Evolutionary conservation across 768 basidiomycete species (phyloP).

Genomic region (Trametes coccinea): DNA sequence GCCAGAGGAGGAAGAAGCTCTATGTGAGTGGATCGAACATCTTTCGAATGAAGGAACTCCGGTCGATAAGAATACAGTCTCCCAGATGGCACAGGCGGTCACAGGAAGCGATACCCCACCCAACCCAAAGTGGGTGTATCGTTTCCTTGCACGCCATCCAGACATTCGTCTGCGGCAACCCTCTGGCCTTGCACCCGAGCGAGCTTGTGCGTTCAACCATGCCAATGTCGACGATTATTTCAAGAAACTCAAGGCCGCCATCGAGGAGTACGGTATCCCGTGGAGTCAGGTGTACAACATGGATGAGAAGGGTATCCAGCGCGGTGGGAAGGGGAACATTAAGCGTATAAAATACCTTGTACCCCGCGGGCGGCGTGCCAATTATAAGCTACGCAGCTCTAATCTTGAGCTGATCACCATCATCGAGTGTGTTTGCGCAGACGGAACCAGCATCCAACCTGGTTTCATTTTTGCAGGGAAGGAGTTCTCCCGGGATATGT

Average conservation of each 20-base stretch:
- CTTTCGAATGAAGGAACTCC: conserved; percentile 17
- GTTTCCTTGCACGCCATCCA: conserved; percentile 27
- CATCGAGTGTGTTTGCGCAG: conserved; percentile 46
- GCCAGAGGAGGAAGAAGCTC: conserved; percentile 18
- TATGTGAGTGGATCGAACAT: conserved; percentile 24
- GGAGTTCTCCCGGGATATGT: conserved; percentile 28
- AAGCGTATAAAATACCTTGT: conserved; percentile 20
- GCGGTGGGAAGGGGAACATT: conserved; percentile 11
- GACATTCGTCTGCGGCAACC: conserved; percentile 28
- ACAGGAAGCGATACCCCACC: conserved; percentile 2
- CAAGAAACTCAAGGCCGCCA: conserved; percentile 3
- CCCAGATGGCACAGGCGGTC: conserved; percentile 9
- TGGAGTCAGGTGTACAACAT: conserved; percentile 27
- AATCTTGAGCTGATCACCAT: conserved; percentile 48
- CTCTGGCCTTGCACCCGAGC: conserved; percentile 37
- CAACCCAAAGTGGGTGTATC: conserved; percentile 18
- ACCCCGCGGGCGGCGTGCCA: conserved; percentile 18
- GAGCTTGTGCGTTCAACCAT: conserved; percentile 37
- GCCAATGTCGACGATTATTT: conserved; percentile 17
- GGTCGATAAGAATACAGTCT: conserved; percentile 17
- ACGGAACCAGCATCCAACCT: conserved; percentile 38
- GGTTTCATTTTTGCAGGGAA: conserved; percentile 41
- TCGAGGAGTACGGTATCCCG: not conserved
- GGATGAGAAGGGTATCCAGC: conserved; percentile 32
- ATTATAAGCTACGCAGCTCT: conserved; percentile 31